Evolutionary conservation across 208 protist species (phyloP).

Genomic region (Leishmania aethiopica): DNA sequence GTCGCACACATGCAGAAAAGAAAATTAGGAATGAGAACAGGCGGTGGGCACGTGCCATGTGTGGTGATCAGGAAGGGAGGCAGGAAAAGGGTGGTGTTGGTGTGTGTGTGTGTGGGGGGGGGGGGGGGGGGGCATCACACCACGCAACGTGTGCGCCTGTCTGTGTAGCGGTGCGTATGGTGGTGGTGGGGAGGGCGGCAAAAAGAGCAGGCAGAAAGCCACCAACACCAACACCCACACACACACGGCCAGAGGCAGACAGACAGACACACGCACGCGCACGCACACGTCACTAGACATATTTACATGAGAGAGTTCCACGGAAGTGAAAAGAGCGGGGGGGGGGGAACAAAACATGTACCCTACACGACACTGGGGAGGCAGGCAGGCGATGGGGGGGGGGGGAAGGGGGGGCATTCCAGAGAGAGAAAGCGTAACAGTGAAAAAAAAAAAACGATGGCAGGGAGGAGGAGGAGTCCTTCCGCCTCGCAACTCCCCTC

Average conservation of each 20-base stretch:
- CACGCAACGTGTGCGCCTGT: neutral
- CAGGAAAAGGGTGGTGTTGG: neutral
- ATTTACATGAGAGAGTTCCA: neutral
- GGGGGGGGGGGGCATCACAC: neutral
- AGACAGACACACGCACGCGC: neutral
- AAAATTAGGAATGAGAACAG: neutral
- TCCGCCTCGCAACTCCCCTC: neutral
- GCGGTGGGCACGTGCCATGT: neutral
- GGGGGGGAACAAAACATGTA: neutral
- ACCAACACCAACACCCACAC: neutral
- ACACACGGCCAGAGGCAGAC: neutral
- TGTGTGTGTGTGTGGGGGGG: too few species aligned
- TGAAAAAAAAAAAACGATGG: neutral
- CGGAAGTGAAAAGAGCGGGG: neutral
- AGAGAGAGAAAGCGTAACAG: too few species aligned
- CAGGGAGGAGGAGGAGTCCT: neutral
- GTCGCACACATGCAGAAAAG: neutral
- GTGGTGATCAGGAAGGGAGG: neutral
- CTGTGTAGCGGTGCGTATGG: neutral
- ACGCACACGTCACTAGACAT: neutral
- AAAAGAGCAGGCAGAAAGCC: neutral
- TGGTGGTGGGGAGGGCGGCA: neutral
- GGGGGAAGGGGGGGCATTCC: too few species aligned
- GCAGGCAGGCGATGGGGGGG: too few species aligned
- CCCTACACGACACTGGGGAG: neutral